Evolutionary conservation across 2,329 filamentous ascomycete species (phyloP).

Genomic region (Penicillium palitans): DNA sequence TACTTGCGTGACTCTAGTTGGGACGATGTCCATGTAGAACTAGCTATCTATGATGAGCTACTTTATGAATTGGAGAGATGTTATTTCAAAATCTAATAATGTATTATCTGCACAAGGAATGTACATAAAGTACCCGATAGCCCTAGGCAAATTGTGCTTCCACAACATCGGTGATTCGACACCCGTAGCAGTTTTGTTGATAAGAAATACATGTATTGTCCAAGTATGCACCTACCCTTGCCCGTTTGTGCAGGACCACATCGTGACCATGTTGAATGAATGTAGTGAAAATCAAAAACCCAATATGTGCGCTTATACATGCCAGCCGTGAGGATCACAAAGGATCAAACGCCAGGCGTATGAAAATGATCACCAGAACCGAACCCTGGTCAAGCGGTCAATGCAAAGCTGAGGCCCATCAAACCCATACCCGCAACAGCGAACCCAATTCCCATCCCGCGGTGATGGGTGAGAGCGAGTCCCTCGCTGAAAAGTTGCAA

Average conservation of each 20-base stretch:
- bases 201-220: neutral
- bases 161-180: neutral
- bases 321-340: too few species aligned
- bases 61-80: neutral
- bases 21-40: neutral
- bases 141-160: neutral
- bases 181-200: neutral
- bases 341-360: neutral
- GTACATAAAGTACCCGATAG: neutral
- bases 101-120: neutral
- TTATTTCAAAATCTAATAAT: neutral
- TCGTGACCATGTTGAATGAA: neutral
- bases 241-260: neutral
- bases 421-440: slow-evolving; percentile 69
- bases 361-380: neutral
- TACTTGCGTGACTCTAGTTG: neutral
- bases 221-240: neutral
- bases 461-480: slow-evolving; percentile 66
- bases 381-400: slow-evolving; percentile 59
- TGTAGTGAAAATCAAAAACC: neutral
- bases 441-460: slow-evolving; percentile 39
- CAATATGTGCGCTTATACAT: slow-evolving; percentile 2
- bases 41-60: neutral
- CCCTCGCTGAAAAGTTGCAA: slow-evolving; percentile 87
- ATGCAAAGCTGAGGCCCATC: slow-evolving; percentile 78